Conservation (phyloP, 768 basidiomycete species). For the Psilocybe cubensis region DNA sequence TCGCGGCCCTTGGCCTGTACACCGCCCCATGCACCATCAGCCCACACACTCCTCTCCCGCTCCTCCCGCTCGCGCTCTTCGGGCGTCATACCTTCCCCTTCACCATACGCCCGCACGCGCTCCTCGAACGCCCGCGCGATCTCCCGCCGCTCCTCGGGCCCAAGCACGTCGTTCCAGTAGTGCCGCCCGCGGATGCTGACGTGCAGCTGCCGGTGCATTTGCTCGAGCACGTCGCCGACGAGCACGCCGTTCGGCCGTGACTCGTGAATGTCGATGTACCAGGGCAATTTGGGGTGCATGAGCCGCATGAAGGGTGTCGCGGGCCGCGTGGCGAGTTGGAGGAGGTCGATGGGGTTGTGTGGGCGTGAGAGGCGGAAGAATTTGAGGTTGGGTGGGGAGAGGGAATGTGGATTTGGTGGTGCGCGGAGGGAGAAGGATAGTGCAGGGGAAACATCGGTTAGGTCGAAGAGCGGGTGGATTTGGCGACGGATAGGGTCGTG, state of each 20-base stretch:
- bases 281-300: conserved; percentile 60
- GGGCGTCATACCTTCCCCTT: neutral
- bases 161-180: conserved; percentile 62
- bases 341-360: conserved; percentile 52
- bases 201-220: conserved; percentile 47
- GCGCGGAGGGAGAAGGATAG: conserved; percentile 55
- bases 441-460: conserved; percentile 33
- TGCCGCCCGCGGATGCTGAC: conserved; percentile 52
- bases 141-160: conserved; percentile 43
- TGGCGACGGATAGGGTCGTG: conserved; percentile 33
- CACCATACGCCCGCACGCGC: conserved; percentile 25
- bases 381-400: conserved; percentile 31
- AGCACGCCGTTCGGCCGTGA: conserved; percentile 58
- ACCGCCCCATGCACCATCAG: conserved; percentile 19
- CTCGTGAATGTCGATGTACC: conserved; percentile 65
- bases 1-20: too few species aligned
- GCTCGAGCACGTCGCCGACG: conserved; percentile 54
- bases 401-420: conserved; percentile 30
- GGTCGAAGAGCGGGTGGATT: conserved; percentile 33
- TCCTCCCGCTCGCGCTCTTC: neutral
- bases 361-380: conserved; percentile 50
- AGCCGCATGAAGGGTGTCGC: conserved; percentile 54
- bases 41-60: conserved; percentile 24
- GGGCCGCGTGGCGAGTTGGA: conserved; percentile 56
- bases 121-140: conserved; percentile 48